Evolutionary conservation across 305 asterid genomes (phyloP), one percentile per base, ranked within the genome.

Genomic region (Lippia alba): DNA sequence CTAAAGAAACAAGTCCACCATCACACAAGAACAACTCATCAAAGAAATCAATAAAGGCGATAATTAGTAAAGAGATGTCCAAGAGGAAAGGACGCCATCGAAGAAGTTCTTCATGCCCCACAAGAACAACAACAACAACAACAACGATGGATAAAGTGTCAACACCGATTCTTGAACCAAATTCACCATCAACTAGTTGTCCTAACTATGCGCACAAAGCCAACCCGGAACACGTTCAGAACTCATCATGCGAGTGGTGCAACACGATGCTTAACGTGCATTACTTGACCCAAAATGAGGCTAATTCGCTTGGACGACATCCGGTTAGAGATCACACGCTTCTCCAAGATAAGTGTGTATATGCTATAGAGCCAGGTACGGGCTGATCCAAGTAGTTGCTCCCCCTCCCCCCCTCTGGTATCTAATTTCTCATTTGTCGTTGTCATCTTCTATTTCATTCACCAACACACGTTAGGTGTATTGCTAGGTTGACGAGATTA

Each of bases 21-120:
- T 24, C 3, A 24, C 85, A 76, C 41, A 90, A 83, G 74, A 80
- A 73, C 49, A 44, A 44, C 85, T 88, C 96, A 4, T 88, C 96
- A 4, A 83, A 85, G 89, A 85, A 68, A 75, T 85, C 96, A 57
- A 55, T 92, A 78, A 86, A 76, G 70, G 84, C 96, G 50, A 62
- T 89, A 73, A 80, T 91, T 39, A 57, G 82, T 0, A 96, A 84
- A 8, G 96, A 92, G 74, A 71, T 77, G 71, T 59, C 76, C 6
- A 82, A 70, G 55, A 83, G 74, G 64, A 88, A 74, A 69, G 79
- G 78, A n/a, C 83, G 88, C 16, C 94, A 85, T 72, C 73, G 56
- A 16, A 81, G 96, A 45, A 86, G 86, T 73, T 75, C 89, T 11
- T 88, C 96, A 1, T 82, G 70, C 67, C 95, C 97, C 0, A 59